These are phyloP conservation scores for Pseudocercospora fuligena DNA, from an alignment of 2,329 filamentous ascomycete genomes.

Conservation along the genomic window DNA sequence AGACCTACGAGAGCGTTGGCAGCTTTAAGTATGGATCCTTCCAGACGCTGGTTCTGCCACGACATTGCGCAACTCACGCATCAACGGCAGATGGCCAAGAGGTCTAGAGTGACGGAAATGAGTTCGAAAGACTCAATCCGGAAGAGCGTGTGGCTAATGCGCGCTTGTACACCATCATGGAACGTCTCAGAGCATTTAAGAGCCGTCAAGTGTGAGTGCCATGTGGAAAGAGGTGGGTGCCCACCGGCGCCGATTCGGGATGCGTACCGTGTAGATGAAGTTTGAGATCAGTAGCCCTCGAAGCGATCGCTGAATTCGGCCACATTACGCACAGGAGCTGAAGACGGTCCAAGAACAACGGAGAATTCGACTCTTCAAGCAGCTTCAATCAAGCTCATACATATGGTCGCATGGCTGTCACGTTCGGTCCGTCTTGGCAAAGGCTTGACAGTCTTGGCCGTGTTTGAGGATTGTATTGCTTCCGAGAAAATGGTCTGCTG, in stretches of 20 bases:
- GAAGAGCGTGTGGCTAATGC: neutral
- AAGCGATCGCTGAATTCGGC: neutral
- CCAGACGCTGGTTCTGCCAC: neutral
- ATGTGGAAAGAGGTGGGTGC: no score
- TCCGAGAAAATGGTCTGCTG: neutral
- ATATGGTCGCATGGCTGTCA: neutral
- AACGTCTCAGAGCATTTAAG: neutral
- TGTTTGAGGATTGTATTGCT: neutral
- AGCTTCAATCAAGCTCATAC: slow-evolving; percentile 2
- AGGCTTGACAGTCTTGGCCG: neutral
- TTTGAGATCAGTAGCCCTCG: neutral
- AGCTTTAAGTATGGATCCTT: neutral
- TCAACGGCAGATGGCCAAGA: neutral
- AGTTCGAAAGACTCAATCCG: slow-evolving; percentile 3
- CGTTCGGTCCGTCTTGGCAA: slow-evolving; percentile 5
- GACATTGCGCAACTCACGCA: neutral
- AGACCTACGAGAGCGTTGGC: neutral
- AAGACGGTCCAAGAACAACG: neutral
- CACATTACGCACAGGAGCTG: neutral
- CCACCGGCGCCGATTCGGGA: neutral
- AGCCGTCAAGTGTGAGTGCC: neutral
- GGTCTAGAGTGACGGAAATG: slow-evolving; percentile 9
- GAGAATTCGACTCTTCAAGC: slow-evolving; percentile 2
- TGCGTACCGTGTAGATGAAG: neutral
- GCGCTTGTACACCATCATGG: slow-evolving; percentile 1